Evolutionary conservation across 495 filamentous ascomycete species (phyloP).

Genomic region (Xylaria acuta): DNA sequence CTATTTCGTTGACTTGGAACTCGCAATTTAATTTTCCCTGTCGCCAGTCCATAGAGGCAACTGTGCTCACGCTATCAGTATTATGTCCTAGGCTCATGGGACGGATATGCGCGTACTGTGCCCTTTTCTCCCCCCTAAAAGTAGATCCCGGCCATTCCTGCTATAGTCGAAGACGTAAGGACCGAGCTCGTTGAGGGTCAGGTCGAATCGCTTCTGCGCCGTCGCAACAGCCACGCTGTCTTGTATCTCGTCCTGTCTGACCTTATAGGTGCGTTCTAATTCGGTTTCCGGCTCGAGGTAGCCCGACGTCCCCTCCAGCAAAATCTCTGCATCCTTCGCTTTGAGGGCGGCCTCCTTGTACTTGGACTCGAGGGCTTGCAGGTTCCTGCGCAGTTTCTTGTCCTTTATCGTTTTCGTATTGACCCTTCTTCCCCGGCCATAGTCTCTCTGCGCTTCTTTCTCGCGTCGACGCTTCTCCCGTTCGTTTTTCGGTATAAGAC

Average conservation of each 20-base stretch:
- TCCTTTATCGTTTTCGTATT: constrained; percentile 66
- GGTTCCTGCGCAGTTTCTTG: constrained; percentile 85
- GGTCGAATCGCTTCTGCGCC: constrained; percentile 89
- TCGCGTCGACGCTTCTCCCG: constrained; percentile 49
- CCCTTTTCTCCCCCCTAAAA: constrained; percentile 88
- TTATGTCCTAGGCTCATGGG: neutral
- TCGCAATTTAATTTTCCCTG: constrained; percentile 89
- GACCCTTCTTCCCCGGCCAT: constrained; percentile 82
- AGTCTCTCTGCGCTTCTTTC: constrained; percentile 73
- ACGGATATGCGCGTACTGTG: constrained; percentile 54
- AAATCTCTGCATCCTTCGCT: constrained; percentile 93
- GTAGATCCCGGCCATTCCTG: constrained; percentile 81
- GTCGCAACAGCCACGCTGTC: constrained; percentile 77
- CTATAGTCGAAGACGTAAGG: constrained; percentile 90
- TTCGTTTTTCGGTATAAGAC: constrained; percentile 52
- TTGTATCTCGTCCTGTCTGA: constrained; percentile 86
- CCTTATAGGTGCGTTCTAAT: constrained; percentile 89
- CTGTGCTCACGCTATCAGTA: constrained; percentile 26
- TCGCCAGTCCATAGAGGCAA: constrained; percentile 97
- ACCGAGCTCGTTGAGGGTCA: constrained; percentile 81
- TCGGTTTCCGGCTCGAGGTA: constrained; percentile 88
- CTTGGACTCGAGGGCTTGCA: constrained; percentile 77
- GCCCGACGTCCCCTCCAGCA: constrained; percentile 85
- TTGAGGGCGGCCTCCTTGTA: constrained; percentile 79
- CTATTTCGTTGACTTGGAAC: constrained; percentile 85